phyloP scores from a whole-genome alignment of 257 asterid genomes.

The Solanum sitiens region DNA sequence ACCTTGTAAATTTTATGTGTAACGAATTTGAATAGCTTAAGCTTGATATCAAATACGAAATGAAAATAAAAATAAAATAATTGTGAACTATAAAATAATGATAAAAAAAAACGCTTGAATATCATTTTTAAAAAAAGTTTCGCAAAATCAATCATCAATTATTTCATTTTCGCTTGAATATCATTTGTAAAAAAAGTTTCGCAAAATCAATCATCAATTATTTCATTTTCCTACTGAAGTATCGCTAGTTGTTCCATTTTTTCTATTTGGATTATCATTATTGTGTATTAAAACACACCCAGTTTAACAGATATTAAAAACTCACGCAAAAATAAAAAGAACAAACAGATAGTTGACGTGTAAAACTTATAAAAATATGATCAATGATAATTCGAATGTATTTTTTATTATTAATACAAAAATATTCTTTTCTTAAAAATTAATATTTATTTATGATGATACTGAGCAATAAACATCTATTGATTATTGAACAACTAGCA shows the following conservation, averaged over 20 bases:
- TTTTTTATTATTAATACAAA: not conserved
- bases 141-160: no score
- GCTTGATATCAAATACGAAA: not conserved
- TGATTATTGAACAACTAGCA: not conserved
- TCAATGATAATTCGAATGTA: no score
- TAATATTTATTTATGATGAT: not conserved
- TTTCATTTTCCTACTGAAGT: not conserved
- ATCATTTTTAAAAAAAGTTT: no score
- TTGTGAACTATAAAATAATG: not conserved
- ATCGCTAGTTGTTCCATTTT: no score
- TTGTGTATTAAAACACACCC: not conserved
- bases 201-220: no score
- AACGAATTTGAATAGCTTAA: not conserved
- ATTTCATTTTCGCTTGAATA: not conserved
- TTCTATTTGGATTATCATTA: no score
- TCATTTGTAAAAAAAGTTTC: no score
- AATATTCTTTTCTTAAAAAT: not conserved
- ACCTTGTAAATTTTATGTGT: not conserved
- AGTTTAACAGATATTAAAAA: no score
- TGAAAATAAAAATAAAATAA: not conserved
- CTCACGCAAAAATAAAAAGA: no score
- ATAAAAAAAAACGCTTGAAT: no score
- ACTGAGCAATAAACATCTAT: not conserved
- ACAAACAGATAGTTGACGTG: no score
- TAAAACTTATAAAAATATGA: no score